Evolutionary conservation across 129 eudicot genomes (phyloP).

Genomic region (Escallonia rubra): DNA sequence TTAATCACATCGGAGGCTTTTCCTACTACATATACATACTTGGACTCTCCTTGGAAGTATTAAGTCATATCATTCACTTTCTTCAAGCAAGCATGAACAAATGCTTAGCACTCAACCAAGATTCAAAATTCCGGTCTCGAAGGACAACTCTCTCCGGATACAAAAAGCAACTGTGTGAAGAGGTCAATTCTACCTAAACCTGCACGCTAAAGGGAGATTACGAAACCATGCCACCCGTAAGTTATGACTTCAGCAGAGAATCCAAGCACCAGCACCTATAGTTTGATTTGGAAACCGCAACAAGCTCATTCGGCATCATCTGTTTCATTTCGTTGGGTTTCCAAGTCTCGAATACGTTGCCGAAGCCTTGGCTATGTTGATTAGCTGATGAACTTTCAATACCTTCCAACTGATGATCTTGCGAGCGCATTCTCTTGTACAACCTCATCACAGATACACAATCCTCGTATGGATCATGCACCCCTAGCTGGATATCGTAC

Average conservation of each 20-base stretch:
- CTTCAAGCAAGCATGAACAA: no score
- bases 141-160: no score
- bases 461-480: constrained; percentile 56
- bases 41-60: no score
- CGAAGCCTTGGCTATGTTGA: not conserved
- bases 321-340: constrained; percentile 28
- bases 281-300: constrained; percentile 42
- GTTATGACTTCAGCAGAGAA: constrained; percentile 10
- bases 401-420: constrained; percentile 35
- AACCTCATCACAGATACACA: constrained; percentile 70
- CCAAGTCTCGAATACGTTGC: constrained; percentile 19
- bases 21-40: no score
- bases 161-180: no score
- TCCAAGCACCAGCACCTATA: constrained; percentile 71
- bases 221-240: no score
- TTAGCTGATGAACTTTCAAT: constrained; percentile 8
- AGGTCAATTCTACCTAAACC: no score
- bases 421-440: constrained; percentile 67
- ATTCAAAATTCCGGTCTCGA: no score
- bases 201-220: no score
- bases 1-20: no score
- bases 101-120: no score
- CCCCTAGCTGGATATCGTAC: constrained; percentile 57
- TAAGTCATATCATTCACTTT: no score
- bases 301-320: constrained; percentile 56